Base-by-base conservation (phyloP, 495 filamentous ascomycete genomes). In the Penicillium herquei region DNA sequence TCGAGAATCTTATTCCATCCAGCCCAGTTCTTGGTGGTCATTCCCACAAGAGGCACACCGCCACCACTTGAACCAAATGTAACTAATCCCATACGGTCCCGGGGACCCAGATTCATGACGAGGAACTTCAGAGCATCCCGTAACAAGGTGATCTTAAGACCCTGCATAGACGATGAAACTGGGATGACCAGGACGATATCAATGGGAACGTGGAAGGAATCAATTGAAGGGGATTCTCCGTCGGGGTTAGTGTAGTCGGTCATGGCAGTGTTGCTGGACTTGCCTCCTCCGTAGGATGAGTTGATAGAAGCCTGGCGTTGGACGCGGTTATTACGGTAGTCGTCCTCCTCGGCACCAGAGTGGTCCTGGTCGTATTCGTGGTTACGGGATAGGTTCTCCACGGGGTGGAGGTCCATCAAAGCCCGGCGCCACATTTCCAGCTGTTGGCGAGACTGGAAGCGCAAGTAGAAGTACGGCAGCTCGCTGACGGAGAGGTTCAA, bases 101-200 rank as follows among this genome's bases (percentile, higher is more conserved):
- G 83, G 49, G 96, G 90, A 7, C 94, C 94, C n/a, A 99, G 86
- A 49, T 87, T 90, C 51, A 87, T 81, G 7, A 98, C 92, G 57
- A 99, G 87, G 70, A 97, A 99, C 45, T 89, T 91, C 33, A 99
- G 82, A 6, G 92, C 84, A 70, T 98, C 94, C n/a, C 92, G 87
- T 7, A 99, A 82, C 0, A 99, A 81, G 46, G 89, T 96, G 60
- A 99, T 97, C 73, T 99, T 99, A 46, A 99, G 81, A 6, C 95
- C 94, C 71, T 97, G 94, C 94, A 98, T 99, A 0, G 94, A 99
- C 6, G 95, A 96, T 9, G 94, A 96, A 10, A 98, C 91, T 0
- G 94, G 94, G 45, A 99, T 94, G 34, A 99, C 94, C 7, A 98
- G 90, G 3, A 99, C 93, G 40, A 99, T 84, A 67, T 99, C 94